These are phyloP conservation scores for Wickerhamomyces sp. DNA, from an alignment of 1,139 yeast genomes.

Conservation along the genomic window DNA sequence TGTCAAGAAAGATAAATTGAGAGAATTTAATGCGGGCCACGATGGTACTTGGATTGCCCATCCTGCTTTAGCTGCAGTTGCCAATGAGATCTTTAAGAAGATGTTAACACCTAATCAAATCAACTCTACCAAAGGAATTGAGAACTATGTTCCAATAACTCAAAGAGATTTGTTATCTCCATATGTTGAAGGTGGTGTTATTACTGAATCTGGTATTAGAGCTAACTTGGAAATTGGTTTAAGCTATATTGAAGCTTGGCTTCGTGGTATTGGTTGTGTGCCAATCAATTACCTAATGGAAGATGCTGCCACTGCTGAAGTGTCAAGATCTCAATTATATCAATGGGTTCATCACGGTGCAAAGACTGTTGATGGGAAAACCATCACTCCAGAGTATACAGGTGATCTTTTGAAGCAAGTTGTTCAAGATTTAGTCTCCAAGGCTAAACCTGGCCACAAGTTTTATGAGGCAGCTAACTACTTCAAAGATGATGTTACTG, in stretches of 20 bases:
- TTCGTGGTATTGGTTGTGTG: conserved; percentile 74
- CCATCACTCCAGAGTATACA: conserved; percentile 55
- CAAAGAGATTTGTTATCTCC: conserved; percentile 72
- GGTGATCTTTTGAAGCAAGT: conserved; percentile 56
- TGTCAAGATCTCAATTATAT: conserved; percentile 75
- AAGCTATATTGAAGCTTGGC: conserved; percentile 81
- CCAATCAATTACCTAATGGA: conserved; percentile 84
- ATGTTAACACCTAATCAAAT: conserved; percentile 86
- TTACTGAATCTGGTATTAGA: conserved; percentile 71
- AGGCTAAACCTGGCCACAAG: conserved; percentile 45
- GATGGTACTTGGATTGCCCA: conserved; percentile 86
- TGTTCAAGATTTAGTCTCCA: conserved; percentile 47
- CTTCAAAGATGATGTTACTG: conserved; percentile 64
- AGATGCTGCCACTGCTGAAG: conserved; percentile 87
- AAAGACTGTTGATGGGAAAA: conserved; percentile 51
- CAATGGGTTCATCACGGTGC: conserved; percentile 82
- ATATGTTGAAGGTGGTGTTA: conserved; percentile 57
- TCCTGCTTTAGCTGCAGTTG: conserved; percentile 73
- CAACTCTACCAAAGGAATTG: conserved; percentile 28
- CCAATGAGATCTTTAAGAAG: conserved; percentile 71
- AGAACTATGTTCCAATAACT: conserved; percentile 37
- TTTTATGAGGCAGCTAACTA: conserved; percentile 52
- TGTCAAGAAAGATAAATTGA: conserved; percentile 65
- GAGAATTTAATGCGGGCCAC: conserved; percentile 74
- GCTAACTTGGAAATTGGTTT: conserved; percentile 69